Percentiles rank a stretch among this genome's conserved stretches.
These are phyloP conservation scores for Shiraia bambusicola DNA, from an alignment of 2,329 filamentous ascomycete species.

Conservation along the genomic window DNA sequence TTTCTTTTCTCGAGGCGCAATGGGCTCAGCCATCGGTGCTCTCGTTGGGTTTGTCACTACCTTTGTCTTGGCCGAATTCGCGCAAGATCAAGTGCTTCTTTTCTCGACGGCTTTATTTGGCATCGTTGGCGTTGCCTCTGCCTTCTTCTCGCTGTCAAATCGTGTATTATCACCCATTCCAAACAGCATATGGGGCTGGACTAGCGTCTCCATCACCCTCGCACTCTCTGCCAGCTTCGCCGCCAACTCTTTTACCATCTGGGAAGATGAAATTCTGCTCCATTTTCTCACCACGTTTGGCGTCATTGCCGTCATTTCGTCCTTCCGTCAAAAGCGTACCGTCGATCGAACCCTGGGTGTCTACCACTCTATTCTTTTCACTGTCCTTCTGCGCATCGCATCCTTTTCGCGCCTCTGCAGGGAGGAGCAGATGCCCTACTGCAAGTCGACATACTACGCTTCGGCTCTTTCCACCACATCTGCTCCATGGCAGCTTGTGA, in stretches of 20 bases:
- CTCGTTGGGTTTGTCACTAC: conserved; percentile 47
- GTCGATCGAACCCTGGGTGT: conserved; percentile 73
- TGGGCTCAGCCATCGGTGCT: conserved; percentile 52
- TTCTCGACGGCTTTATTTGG: conserved; percentile 46
- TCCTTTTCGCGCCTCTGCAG: conserved; percentile 91
- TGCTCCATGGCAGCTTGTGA: conserved; percentile 80
- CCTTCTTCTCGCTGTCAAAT: conserved; percentile 45
- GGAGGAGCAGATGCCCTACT: conserved; percentile 98
- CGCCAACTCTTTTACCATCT: conserved; percentile 97
- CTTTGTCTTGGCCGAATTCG: conserved; percentile 45
- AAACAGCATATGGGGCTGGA: conserved; percentile 82
- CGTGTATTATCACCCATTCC: conserved; percentile 61
- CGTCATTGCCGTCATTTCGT: conserved; percentile 69
- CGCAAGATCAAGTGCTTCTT: conserved; percentile 43
- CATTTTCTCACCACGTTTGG: conserved; percentile 92
- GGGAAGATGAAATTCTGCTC: conserved; percentile 92
- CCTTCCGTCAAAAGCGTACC: conserved; percentile 68
- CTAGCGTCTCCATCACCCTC: conserved; percentile 77
- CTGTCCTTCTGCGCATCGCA: conserved; percentile 74
- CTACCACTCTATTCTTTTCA: conserved; percentile 83
- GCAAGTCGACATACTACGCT: conserved; percentile 91
- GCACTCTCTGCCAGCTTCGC: conserved; percentile 91
- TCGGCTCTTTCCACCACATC: conserved; percentile 91
- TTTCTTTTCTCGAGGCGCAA: conserved; percentile 54
- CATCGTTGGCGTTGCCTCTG: conserved; percentile 44